Base-by-base conservation (phyloP, 2,329 filamentous ascomycete species). In the Zalaria sp. region DNA sequence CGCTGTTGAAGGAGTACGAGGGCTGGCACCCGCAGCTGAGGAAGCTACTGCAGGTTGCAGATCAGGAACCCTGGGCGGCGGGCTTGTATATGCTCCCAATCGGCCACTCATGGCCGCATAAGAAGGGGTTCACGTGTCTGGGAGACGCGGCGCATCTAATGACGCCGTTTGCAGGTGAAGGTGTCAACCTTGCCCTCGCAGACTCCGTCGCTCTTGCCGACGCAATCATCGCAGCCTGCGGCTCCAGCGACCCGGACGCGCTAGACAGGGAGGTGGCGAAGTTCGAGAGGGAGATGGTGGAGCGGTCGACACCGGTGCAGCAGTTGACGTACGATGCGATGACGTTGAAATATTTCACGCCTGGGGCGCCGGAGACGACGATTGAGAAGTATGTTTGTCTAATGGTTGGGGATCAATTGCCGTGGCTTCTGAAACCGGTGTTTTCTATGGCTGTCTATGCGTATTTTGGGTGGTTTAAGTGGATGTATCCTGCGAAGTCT, bases 271-370 rank as follows among this genome's bases (percentile, higher is more conserved):
- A 53, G 5, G 49, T 64, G 29, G 27, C 41, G 2, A 36, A 29
- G 3, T 64, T 62, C 51, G 62, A 66, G 43, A 35, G 49, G 25
- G 51, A 56, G n/a, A 61, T 64, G 60, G 62, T 61, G 39, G 42
- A 37, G n/a, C 49, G 57, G 5, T 57, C 57, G n/a, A 57, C 54
- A 9, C 48, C 50, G 36, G 58, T 49, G n/a, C 54, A 59, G 40
- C 47, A 55, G 34, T 35, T 55, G 42, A 64, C 60, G 6, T 66
- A 65, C 38, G 68, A 72, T 42, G 50, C 64, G 50, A 65, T 66
- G 50, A 55, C 58, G 27, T 57, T 64, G 34, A 71, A 67, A 64
- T 62, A 73, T 49, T 67, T 69, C 44, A 69, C 65, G 0, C 58
- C 62, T 3, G 65, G 63, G 2, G 63, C 64, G 6, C 70, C 71